phyloP scores from a whole-genome alignment of 257 asterid genomes.

The Capsicum chinense region DNA sequence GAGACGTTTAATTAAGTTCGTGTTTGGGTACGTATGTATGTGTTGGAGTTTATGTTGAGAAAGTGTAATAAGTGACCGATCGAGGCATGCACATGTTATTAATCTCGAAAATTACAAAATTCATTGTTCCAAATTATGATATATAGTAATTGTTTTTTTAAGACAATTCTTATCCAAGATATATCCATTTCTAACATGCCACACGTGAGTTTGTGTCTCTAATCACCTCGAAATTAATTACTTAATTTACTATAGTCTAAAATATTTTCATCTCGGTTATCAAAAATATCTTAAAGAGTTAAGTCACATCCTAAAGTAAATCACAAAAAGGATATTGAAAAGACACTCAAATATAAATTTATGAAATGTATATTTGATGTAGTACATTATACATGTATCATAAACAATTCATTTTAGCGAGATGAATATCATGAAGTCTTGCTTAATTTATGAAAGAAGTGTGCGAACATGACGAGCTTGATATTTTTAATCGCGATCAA shows the following conservation, averaged over 20 bases:
- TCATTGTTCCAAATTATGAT: neutral
- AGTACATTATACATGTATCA: too few species aligned
- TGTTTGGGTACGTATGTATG: neutral
- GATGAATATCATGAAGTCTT: too few species aligned
- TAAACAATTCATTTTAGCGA: too few species aligned
- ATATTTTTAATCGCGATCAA: too few species aligned
- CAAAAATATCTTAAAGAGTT: neutral
- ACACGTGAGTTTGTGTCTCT: conserved; percentile 1
- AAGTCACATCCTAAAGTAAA: neutral
- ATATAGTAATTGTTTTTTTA: neutral
- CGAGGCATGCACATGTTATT: conserved; percentile 1
- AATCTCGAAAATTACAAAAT: neutral
- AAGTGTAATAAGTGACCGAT: neutral
- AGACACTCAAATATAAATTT: too few species aligned
- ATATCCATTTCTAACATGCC: conserved; percentile 3
- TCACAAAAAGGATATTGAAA: neutral
- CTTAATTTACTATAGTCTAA: neutral
- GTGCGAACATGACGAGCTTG: too few species aligned
- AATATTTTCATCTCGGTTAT: neutral
- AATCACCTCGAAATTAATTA: neutral
- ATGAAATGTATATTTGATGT: too few species aligned
- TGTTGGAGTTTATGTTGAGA: neutral
- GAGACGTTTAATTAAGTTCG: neutral
- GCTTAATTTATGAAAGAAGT: too few species aligned
- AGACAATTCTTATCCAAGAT: conserved; percentile 24